Conservation (phyloP, 1,284 basidiomycete species). For the Rhodotorula sp. region DNA sequence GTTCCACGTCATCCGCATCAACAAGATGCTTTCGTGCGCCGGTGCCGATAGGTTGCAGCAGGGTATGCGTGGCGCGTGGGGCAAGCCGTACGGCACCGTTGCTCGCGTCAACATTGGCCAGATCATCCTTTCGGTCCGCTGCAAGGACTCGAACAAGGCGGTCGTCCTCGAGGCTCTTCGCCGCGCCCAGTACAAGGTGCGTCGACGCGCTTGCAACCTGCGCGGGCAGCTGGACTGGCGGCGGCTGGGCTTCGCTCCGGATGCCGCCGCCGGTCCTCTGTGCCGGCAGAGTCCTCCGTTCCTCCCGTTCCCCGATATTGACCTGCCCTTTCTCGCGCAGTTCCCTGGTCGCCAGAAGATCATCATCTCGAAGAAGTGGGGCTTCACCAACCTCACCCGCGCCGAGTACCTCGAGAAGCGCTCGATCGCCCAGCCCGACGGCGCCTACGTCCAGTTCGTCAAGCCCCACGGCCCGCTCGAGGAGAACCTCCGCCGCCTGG, state of each 20-base stretch:
- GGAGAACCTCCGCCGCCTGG: constrained; percentile 63
- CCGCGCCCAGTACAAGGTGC: constrained; percentile 87
- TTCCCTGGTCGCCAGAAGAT: constrained; percentile 99
- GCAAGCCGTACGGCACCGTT: constrained; percentile 91
- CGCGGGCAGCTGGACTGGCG: too few relatives aligned
- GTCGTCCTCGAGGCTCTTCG: constrained; percentile 96
- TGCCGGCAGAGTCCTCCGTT: background rate
- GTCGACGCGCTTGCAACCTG: background rate
- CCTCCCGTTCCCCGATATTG: too few relatives aligned
- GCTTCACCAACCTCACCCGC: constrained; percentile 93
- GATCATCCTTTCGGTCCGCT: constrained; percentile 92
- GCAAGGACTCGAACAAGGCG: constrained; percentile 81
- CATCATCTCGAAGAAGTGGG: constrained; percentile 69
- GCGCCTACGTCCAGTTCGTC: constrained; percentile 85
- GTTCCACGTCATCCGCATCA: constrained; percentile 98
- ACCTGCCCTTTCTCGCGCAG: constrained; percentile 44
- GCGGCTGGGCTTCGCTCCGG: background rate
- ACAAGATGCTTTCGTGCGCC: constrained; percentile 99
- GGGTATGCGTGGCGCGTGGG: constrained; percentile 99
- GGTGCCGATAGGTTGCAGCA: constrained; percentile 98
- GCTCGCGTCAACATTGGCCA: constrained; percentile 97
- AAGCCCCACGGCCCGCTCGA: constrained; percentile 81
- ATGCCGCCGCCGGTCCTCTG: background rate
- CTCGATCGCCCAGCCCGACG: constrained; percentile 60
- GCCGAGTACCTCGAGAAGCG: constrained; percentile 68